phyloP scores from a whole-genome alignment of 78 protist species.

The Polysphondylium violaceum region DNA sequence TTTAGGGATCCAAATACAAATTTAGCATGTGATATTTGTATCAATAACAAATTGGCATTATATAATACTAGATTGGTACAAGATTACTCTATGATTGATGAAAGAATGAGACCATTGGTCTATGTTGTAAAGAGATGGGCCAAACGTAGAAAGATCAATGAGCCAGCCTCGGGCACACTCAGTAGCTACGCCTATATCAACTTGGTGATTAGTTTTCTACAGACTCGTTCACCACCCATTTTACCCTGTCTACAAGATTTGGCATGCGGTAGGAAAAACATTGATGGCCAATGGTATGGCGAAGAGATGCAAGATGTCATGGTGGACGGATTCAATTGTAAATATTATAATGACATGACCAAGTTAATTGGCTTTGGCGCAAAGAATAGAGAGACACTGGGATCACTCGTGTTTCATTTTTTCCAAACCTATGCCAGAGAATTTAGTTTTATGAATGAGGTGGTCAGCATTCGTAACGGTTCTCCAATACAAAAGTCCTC shows the following conservation, averaged over 20 bases:
- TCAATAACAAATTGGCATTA: slow-evolving; percentile 72
- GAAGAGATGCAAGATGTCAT: slow-evolving; percentile 31
- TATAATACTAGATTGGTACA: slow-evolving; percentile 65
- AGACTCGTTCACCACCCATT: slow-evolving; percentile 71
- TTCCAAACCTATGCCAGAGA: slow-evolving; percentile 57
- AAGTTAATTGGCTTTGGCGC: slow-evolving; percentile 60
- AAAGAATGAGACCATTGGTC: slow-evolving; percentile 71
- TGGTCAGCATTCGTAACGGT: slow-evolving; percentile 59
- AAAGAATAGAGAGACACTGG: slow-evolving; percentile 46
- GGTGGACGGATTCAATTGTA: slow-evolving; percentile 79
- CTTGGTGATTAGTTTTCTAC: slow-evolving; percentile 67
- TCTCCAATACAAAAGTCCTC: slow-evolving; percentile 17
- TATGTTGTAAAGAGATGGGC: slow-evolving; percentile 84
- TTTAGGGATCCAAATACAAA: slow-evolving; percentile 54
- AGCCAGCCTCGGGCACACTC: slow-evolving; percentile 62
- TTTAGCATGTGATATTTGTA: slow-evolving; percentile 78
- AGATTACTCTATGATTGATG: slow-evolving; percentile 73
- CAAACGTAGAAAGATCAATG: slow-evolving; percentile 79
- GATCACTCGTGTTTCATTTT: slow-evolving; percentile 63
- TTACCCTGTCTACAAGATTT: slow-evolving; percentile 72
- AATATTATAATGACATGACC: slow-evolving; percentile 60
- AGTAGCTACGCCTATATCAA: slow-evolving; percentile 66
- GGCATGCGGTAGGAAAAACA: slow-evolving; percentile 13
- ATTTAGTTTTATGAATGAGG: slow-evolving; percentile 57
- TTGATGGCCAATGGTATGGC: slow-evolving; percentile 47